Evolutionary conservation across 2,329 filamentous ascomycete genomes (phyloP).

Genomic region (Coniochaeta prunicola): DNA sequence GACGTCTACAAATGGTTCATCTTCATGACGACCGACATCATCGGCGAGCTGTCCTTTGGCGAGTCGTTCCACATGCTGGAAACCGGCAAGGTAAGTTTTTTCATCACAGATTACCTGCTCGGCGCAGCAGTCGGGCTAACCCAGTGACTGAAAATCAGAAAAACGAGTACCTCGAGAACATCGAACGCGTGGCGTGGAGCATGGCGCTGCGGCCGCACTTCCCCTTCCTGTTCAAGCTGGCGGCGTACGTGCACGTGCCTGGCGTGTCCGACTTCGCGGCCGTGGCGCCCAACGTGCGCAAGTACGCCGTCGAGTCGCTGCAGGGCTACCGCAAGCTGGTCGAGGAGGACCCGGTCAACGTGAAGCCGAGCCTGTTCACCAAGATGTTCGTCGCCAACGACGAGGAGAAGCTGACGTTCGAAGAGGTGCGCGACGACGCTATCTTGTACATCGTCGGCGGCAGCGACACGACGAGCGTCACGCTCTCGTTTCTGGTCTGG

Average conservation of each 20-base stretch:
- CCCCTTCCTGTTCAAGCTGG: conserved; percentile 5
- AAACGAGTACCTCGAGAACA: conserved; percentile 4
- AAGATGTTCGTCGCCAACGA: conserved; percentile 14
- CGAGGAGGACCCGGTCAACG: conserved; percentile 1
- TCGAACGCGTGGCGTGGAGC: neutral
- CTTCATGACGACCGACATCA: conserved; percentile 37
- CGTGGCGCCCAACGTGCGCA: conserved; percentile 1
- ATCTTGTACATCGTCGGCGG: conserved; percentile 24
- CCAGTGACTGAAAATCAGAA: neutral
- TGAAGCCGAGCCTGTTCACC: conserved; percentile 12
- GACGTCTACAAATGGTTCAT: conserved; percentile 38
- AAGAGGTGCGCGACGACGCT: conserved; percentile 17
- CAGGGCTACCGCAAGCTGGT: conserved; percentile 5
- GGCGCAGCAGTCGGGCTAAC: too few species aligned
- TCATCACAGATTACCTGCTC: neutral
- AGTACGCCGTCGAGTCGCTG: conserved; percentile 5
- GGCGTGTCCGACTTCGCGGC: neutral
- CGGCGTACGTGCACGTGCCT: neutral
- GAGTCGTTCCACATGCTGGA: conserved; percentile 37
- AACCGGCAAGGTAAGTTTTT: conserved; percentile 22
- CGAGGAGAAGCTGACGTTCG: conserved; percentile 3
- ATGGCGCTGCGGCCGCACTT: neutral
- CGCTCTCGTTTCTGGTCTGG: conserved; percentile 29
- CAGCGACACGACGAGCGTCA: conserved; percentile 31
- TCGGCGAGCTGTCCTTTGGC: conserved; percentile 35